Evolutionary conservation across 208 protist species (phyloP).

Genomic region (Crithidia brevicula): DNA sequence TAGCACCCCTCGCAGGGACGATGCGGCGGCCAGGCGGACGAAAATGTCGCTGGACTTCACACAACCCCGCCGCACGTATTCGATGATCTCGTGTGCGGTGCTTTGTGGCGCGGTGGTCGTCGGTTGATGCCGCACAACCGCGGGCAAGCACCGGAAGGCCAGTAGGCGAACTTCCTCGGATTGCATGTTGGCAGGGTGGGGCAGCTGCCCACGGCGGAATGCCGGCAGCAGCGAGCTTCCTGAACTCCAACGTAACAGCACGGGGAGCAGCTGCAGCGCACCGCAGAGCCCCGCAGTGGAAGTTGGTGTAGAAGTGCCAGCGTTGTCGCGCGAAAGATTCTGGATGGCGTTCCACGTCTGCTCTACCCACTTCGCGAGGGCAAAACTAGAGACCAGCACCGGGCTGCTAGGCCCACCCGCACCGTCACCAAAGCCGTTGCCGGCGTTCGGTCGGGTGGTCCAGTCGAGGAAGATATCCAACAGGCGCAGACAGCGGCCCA

Average conservation of each 20-base stretch:
- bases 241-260: slow-evolving; percentile 47
- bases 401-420: slow-evolving; percentile 9
- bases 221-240: slow-evolving; percentile 36
- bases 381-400: slow-evolving; percentile 18
- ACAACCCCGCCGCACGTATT: slow-evolving; percentile 43
- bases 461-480: slow-evolving; percentile 39
- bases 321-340: slow-evolving; percentile 21
- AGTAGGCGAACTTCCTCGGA: slow-evolving; percentile 44
- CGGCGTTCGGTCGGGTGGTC: slow-evolving; percentile 27
- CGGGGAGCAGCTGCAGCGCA: slow-evolving; percentile 49
- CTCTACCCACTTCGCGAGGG: slow-evolving; percentile 21
- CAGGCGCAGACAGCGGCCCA: slow-evolving; percentile 47
- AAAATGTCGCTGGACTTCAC: slow-evolving; percentile 17
- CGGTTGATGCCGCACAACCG: slow-evolving; percentile 29
- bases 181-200: slow-evolving; percentile 50
- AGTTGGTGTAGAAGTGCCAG: slow-evolving; percentile 22
- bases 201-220: slow-evolving; percentile 47
- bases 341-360: slow-evolving; percentile 27
- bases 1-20: slow-evolving; percentile 37
- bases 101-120: slow-evolving; percentile 7
- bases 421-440: not conserved
- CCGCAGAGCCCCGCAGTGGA: slow-evolving; percentile 35
- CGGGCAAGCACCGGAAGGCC: slow-evolving; percentile 46
- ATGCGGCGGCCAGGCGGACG: slow-evolving; percentile 39
- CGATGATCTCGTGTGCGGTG: slow-evolving; percentile 34